These are phyloP conservation scores for Penicillium glabrum DNA, from an alignment of 2,329 filamentous ascomycete genomes.

Conservation along the genomic window DNA sequence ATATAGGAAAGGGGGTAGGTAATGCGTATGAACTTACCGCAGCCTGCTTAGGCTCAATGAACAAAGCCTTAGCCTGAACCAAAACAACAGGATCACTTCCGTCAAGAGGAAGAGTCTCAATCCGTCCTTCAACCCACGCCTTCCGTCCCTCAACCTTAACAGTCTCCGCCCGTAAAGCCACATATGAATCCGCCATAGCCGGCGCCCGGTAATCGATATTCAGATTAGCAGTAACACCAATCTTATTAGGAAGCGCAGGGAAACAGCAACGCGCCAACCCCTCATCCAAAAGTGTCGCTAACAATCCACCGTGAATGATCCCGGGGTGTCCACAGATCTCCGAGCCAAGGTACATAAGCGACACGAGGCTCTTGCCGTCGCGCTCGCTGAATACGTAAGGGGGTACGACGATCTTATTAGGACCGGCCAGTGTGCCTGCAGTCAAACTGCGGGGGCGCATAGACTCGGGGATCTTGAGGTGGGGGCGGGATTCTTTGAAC, in stretches of 20 bases:
- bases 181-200: slow-evolving; percentile 69
- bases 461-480: slow-evolving; percentile 76
- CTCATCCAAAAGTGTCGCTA: slow-evolving; percentile 93
- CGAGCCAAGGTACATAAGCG: slow-evolving; percentile 73
- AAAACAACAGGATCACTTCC: slow-evolving; percentile 66
- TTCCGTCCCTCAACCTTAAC: slow-evolving; percentile 88
- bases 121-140: slow-evolving; percentile 85
- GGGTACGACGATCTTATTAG: slow-evolving; percentile 75
- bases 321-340: slow-evolving; percentile 87
- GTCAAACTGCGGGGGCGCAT: slow-evolving; percentile 77
- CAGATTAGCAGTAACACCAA: slow-evolving; percentile 79
- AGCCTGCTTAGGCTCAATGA: slow-evolving; percentile 83
- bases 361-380: slow-evolving; percentile 67
- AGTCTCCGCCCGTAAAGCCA: slow-evolving; percentile 77
- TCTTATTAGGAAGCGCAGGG: slow-evolving; percentile 78
- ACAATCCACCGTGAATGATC: slow-evolving; percentile 83
- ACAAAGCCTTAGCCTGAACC: slow-evolving; percentile 81
- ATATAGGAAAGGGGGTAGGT: background rate
- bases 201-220: slow-evolving; percentile 80
- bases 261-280: slow-evolving; percentile 87
- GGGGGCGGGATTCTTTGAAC: slow-evolving; percentile 76
- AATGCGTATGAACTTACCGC: slow-evolving; percentile 54
- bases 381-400: slow-evolving; percentile 75
- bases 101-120: slow-evolving; percentile 72
- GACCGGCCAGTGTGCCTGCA: slow-evolving; percentile 73